Evolutionary conservation across 495 filamentous ascomycete species (phyloP).

Genomic region (Aspergillus sclerotioniger): DNA sequence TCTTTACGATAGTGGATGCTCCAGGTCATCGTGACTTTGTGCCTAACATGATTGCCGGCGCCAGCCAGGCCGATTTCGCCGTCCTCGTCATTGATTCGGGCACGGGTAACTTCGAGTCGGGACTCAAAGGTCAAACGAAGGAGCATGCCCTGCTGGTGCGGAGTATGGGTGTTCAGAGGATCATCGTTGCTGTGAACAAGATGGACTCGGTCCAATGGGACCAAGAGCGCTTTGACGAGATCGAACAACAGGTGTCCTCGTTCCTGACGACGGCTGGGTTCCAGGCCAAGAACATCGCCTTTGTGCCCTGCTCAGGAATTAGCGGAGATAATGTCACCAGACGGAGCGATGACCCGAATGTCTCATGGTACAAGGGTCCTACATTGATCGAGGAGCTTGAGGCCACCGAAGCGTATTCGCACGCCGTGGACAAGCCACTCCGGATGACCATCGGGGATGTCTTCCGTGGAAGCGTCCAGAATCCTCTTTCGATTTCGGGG

Average conservation of each 20-base stretch:
- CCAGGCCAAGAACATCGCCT: slow-evolving; percentile 71
- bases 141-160: slow-evolving; percentile 88
- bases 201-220: slow-evolving; percentile 84
- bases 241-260: slow-evolving; percentile 74
- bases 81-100: slow-evolving; percentile 90
- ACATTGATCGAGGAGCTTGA: slow-evolving; percentile 85
- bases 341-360: slow-evolving; percentile 52
- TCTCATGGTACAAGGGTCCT: slow-evolving; percentile 74
- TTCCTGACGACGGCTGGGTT: slow-evolving; percentile 84
- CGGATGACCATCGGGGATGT: slow-evolving; percentile 81
- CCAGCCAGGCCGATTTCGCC: slow-evolving; percentile 93
- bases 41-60: slow-evolving; percentile 98
- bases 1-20: slow-evolving; percentile 92
- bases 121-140: slow-evolving; percentile 88
- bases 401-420: slow-evolving; percentile 65
- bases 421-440: slow-evolving; percentile 74
- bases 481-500: slow-evolving; percentile 77
- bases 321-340: slow-evolving; percentile 80
- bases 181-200: slow-evolving; percentile 94
- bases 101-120: slow-evolving; percentile 86
- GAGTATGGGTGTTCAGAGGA: slow-evolving; percentile 84
- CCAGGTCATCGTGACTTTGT: slow-evolving; percentile 95
- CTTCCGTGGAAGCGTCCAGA: slow-evolving; percentile 72
- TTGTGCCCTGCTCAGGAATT: slow-evolving; percentile 86
- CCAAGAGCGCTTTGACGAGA: slow-evolving; percentile 77